phyloP scores from a whole-genome alignment of 495 filamentous ascomycete species.

The Cairneyella variabilis region DNA sequence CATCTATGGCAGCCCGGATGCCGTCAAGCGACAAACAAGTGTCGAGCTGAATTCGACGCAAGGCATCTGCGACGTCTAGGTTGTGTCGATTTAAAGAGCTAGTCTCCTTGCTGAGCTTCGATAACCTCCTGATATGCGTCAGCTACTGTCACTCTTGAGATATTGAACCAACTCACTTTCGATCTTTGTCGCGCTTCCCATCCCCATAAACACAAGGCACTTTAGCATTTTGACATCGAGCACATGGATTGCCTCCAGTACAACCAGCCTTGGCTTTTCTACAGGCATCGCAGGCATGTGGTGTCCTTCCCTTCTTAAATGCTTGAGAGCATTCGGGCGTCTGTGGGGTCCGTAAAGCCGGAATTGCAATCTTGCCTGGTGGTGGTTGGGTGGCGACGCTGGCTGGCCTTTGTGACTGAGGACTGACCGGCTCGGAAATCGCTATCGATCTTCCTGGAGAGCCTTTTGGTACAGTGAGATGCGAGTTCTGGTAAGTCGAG shows the following conservation, averaged over 20 bases:
- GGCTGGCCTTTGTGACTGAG: neutral
- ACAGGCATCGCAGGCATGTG: slow-evolving; percentile 32
- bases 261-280: slow-evolving; percentile 49
- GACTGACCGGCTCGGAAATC: neutral
- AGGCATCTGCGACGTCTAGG: slow-evolving; percentile 39
- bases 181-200: slow-evolving; percentile 51
- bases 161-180: slow-evolving; percentile 37
- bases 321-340: neutral
- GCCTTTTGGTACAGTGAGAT: neutral
- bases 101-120: slow-evolving; percentile 38
- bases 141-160: slow-evolving; percentile 31
- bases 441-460: neutral
- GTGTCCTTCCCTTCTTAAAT: slow-evolving; percentile 16
- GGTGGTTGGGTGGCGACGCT: slow-evolving; percentile 1
- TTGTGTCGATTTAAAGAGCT: slow-evolving; percentile 27
- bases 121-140: slow-evolving; percentile 38
- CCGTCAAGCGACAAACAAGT: slow-evolving; percentile 19
- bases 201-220: slow-evolving; percentile 51
- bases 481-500: neutral
- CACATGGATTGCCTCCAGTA: slow-evolving; percentile 50
- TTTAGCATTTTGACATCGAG: slow-evolving; percentile 44
- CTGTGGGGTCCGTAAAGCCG: slow-evolving; percentile 5
- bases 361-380: slow-evolving; percentile 19
- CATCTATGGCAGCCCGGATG: slow-evolving; percentile 36
- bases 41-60: slow-evolving; percentile 24